Percentiles rank a stretch among this genome's conserved stretches.
Conservation (phyloP, 139 green algal genomes). For the Spirogloea muscicola region DNA sequence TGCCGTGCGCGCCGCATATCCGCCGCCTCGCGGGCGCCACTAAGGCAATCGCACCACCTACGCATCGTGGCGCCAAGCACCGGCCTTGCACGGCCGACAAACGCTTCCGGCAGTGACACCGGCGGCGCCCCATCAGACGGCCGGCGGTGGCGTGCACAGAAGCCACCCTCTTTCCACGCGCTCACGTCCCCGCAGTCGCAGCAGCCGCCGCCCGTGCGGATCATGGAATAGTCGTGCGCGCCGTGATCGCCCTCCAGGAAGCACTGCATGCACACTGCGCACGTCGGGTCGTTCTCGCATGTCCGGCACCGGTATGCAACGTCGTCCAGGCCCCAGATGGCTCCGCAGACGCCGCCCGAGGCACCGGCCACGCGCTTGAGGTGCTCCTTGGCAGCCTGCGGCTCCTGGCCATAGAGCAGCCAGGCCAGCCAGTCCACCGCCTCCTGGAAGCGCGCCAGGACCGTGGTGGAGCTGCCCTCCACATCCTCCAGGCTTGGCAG, state of each 20-base stretch:
- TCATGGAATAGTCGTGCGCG: constrained; percentile 48
- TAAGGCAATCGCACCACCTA: too few species aligned
- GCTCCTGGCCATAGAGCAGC: too few species aligned
- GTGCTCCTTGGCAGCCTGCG: too few species aligned
- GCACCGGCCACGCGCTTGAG: background rate
- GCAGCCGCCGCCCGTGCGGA: constrained; percentile 45
- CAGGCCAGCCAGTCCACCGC: too few species aligned
- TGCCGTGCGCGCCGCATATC: too few species aligned
- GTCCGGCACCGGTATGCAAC: constrained; percentile 45
- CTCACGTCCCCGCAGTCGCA: constrained; percentile 50
- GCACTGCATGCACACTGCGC: constrained; percentile 45
- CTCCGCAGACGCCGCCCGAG: constrained; percentile 29
- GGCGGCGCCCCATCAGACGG: constrained; percentile 10
- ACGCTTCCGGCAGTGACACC: constrained; percentile 26
- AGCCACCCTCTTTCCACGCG: constrained; percentile 37
- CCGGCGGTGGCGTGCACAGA: constrained; percentile 13
- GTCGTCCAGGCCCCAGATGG: constrained; percentile 39
- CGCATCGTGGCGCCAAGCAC: constrained; percentile 31
- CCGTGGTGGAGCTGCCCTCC: too few species aligned
- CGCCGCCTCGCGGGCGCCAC: too few species aligned
- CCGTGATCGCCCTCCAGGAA: constrained; percentile 47
- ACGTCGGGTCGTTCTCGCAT: constrained; percentile 45
- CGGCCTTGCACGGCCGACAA: constrained; percentile 7
- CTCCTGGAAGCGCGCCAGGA: too few species aligned
- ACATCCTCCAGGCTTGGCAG: too few species aligned